A percentile compares a stretch with the other conserved stretches of the same genome.
Conservation (phyloP, 768 basidiomycete species). For the Exidia glandulosa region DNA sequence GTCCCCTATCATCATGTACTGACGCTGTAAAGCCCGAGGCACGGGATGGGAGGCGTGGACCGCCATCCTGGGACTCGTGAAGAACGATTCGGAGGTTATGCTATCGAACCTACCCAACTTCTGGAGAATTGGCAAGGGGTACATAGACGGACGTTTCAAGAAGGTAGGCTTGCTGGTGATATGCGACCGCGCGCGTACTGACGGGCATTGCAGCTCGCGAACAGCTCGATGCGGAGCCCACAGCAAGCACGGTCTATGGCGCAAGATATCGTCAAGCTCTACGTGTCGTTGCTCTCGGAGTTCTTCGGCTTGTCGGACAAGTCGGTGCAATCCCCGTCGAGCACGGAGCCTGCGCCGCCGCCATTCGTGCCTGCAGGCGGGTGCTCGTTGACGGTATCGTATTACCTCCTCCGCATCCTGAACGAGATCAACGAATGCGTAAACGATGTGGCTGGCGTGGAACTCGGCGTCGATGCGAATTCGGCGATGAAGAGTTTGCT, state of each 20-base stretch:
- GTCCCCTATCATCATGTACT: not conserved
- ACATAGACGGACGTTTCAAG: constrained; percentile 88
- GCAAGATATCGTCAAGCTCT: constrained; percentile 74
- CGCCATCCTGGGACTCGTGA: constrained; percentile 65
- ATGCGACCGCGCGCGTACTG: too few species aligned
- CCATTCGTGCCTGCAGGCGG: constrained; percentile 59
- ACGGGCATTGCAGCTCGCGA: constrained; percentile 6
- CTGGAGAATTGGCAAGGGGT: constrained; percentile 84
- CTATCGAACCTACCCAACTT: constrained; percentile 81
- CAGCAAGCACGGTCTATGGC: constrained; percentile 82
- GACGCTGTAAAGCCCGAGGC: constrained; percentile 50
- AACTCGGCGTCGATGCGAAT: constrained; percentile 67
- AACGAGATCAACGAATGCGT: constrained; percentile 80
- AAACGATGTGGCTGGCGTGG: constrained; percentile 68
- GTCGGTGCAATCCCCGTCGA: constrained; percentile 48
- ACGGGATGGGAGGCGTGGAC: constrained; percentile 75
- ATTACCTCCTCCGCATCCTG: constrained; percentile 71
- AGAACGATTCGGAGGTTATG: constrained; percentile 78
- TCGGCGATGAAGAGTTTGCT: constrained; percentile 59
- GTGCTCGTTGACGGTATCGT: constrained; percentile 70
- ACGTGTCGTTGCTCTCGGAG: constrained; percentile 73
- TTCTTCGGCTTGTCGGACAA: constrained; percentile 79
- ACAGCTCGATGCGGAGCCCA: constrained; percentile 60
- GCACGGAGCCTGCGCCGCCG: constrained; percentile 29
- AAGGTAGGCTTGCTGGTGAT: constrained; percentile 54